phyloP scores from a whole-genome alignment of 2,329 filamentous ascomycete species.

The Neofusicoccum parvum region DNA sequence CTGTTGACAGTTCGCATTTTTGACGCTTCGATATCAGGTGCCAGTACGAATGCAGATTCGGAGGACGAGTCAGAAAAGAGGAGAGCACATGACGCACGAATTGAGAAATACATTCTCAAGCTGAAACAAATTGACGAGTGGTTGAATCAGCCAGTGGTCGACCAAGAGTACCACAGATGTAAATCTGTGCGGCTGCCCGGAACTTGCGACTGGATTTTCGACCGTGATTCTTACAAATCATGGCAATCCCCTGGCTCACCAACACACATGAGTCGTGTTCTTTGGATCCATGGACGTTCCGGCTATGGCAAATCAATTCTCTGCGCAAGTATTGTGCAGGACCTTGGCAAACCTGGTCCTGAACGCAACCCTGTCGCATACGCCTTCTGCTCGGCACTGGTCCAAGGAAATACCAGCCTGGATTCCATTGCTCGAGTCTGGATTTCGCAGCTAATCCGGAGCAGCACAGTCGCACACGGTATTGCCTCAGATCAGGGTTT shows the following conservation, averaged over 20 bases:
- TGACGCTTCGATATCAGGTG: too few species aligned
- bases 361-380: not conserved
- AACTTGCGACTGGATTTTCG: not conserved
- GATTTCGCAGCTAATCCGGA: not conserved
- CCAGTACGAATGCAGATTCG: too few species aligned
- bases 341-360: not conserved
- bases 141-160: not conserved
- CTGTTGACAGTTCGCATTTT: too few species aligned
- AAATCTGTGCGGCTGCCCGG: not conserved
- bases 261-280: not conserved
- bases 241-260: not conserved
- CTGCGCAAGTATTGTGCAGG: not conserved
- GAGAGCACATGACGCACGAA: too few species aligned
- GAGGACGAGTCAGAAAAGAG: too few species aligned
- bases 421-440: not conserved
- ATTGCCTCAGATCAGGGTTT: not conserved
- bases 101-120: not conserved
- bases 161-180: not conserved
- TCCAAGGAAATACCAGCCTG: not conserved
- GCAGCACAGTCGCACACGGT: not conserved
- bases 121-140: not conserved
- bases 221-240: not conserved
- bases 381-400: not conserved
- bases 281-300: not conserved
- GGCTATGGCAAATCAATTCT: not conserved